phyloP scores from a whole-genome alignment of 805 yeast genomes.

The Candida adriatica region DNA sequence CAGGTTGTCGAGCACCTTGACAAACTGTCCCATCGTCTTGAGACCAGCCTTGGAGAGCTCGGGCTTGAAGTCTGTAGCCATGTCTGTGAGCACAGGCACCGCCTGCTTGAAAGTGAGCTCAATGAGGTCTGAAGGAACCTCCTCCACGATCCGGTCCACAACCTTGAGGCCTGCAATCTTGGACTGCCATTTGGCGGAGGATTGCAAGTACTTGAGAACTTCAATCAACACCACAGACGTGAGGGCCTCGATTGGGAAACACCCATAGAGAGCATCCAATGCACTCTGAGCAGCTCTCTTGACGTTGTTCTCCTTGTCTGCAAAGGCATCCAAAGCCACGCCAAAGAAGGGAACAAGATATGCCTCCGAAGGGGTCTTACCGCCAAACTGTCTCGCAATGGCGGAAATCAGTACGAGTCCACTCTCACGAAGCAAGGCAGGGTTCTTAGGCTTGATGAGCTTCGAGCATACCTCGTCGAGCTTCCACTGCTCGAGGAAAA shows the following conservation, averaged over 20 bases:
- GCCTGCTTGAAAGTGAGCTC: constrained; percentile 74
- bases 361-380: constrained; percentile 69
- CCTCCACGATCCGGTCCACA: constrained; percentile 68
- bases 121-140: constrained; percentile 77
- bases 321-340: constrained; percentile 59
- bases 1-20: constrained; percentile 82
- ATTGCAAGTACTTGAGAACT: constrained; percentile 55
- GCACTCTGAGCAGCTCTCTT: constrained; percentile 82
- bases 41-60: constrained; percentile 86
- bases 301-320: constrained; percentile 85
- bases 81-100: constrained; percentile 81
- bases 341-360: constrained; percentile 59
- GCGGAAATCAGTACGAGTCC: constrained; percentile 54
- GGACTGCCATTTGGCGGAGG: constrained; percentile 91
- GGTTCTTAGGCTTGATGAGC: constrained; percentile 65
- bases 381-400: constrained; percentile 57
- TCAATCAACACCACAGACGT: constrained; percentile 62
- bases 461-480: constrained; percentile 56
- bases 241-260: constrained; percentile 72
- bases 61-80: constrained; percentile 93
- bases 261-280: constrained; percentile 58
- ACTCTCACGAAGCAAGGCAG: constrained; percentile 71
- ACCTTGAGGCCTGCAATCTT: constrained; percentile 73
- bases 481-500: constrained; percentile 55
- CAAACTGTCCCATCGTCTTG: constrained; percentile 61